phyloP scores from a whole-genome alignment of 345 rosid species.

The Citrus medica region DNA sequence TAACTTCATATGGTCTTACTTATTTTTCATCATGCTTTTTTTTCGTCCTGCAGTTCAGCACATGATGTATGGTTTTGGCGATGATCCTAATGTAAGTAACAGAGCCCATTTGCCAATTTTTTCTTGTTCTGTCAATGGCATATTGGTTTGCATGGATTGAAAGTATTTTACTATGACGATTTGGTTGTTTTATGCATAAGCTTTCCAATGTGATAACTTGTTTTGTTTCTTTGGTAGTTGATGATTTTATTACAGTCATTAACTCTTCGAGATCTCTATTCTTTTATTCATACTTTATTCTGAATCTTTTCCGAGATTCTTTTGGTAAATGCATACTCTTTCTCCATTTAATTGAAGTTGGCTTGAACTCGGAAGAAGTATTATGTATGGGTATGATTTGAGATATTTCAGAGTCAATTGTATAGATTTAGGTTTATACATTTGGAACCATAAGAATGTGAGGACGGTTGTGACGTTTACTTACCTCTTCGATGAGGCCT shows the following conservation, averaged over 20 bases:
- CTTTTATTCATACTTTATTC: not conserved
- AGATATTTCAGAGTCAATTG: not conserved
- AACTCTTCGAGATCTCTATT: not conserved
- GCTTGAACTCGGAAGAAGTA: not conserved
- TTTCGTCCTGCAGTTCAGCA: slow-evolving; percentile 65
- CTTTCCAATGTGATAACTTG: not conserved
- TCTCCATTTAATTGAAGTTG: not conserved
- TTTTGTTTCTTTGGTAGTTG: not conserved
- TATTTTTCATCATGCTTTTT: not conserved
- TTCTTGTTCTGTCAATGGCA: not conserved
- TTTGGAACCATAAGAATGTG: too few relatives aligned
- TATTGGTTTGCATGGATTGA: not conserved
- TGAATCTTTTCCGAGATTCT: not conserved
- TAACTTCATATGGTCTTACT: not conserved
- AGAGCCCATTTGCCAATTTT: not conserved
- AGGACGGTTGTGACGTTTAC: too few relatives aligned
- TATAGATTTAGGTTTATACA: not conserved
- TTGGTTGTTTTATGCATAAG: not conserved
- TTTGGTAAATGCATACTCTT: not conserved
- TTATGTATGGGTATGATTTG: too few relatives aligned
- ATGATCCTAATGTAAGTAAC: slow-evolving; percentile 71
- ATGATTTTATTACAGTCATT: not conserved
- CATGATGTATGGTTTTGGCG: slow-evolving; percentile 97
- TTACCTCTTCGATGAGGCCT: not conserved
- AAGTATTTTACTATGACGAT: not conserved